phyloP scores from a whole-genome alignment of 257 asterid genomes.

The Thymus mandschuricus region DNA sequence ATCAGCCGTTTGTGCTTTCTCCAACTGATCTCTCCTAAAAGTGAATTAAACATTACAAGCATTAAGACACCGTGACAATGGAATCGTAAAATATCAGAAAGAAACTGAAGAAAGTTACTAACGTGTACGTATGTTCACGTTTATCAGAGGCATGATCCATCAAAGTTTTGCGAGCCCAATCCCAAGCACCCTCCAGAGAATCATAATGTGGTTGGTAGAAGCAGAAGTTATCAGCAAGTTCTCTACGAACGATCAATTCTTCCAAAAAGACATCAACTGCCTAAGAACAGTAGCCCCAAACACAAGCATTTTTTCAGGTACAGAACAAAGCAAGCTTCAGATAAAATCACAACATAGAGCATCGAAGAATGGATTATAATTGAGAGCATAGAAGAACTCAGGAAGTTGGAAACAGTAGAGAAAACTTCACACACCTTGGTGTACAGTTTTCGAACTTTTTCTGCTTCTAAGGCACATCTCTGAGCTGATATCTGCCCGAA shows the following conservation, averaged over 20 bases:
- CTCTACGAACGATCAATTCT: conserved; percentile 90
- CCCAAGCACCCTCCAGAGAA: conserved; percentile 94
- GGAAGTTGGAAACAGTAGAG: conserved; percentile 13
- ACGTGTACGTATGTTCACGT: conserved; percentile 87
- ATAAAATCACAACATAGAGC: conserved; percentile 8
- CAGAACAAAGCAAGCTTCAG: conserved; percentile 12
- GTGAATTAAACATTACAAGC: conserved; percentile 6
- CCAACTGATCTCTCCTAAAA: conserved; percentile 83
- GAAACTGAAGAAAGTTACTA: conserved; percentile 37
- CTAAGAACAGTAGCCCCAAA: conserved; percentile 47
- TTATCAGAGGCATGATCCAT: conserved; percentile 84
- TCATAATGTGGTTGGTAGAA: conserved; percentile 90
- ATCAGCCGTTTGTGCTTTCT: conserved; percentile 93
- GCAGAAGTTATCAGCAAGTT: conserved; percentile 97
- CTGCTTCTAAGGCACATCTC: conserved; percentile 91
- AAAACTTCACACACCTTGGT: conserved; percentile 60
- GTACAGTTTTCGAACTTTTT: conserved; percentile 52
- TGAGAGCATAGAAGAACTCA: not conserved
- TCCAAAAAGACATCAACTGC: conserved; percentile 85
- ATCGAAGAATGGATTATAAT: not conserved
- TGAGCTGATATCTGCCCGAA: conserved; percentile 97
- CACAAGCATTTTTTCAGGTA: conserved; percentile 29
- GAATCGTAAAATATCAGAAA: conserved; percentile 12
- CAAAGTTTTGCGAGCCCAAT: conserved; percentile 93
- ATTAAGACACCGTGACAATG: conserved; percentile 11